phyloP scores from a whole-genome alignment of 345 rosid species.

The Carallia pectinifolia region DNA sequence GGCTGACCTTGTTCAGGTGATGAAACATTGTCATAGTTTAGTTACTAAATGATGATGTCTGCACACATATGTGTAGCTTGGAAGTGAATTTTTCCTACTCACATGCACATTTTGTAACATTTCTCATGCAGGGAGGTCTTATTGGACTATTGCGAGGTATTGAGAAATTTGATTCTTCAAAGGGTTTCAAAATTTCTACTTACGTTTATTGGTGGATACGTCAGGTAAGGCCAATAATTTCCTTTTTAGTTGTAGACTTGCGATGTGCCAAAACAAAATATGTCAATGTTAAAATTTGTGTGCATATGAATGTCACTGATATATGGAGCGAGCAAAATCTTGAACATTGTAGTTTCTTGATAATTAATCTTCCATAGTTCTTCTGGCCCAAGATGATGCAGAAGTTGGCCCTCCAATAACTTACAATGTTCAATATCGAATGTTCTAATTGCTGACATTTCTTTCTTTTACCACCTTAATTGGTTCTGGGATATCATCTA shows the following conservation, averaged over 20 bases:
- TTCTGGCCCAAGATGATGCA: not conserved
- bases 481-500: no score
- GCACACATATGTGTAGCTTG: not conserved
- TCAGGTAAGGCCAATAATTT: constrained; percentile 53
- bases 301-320: no score
- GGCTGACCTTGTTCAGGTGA: constrained; percentile 97
- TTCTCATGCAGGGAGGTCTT: constrained; percentile 74
- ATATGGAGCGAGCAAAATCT: not conserved
- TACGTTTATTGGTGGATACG: constrained; percentile 99
- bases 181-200: constrained; percentile 86
- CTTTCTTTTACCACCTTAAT: not conserved
- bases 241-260: not conserved
- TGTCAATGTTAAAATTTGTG: no score
- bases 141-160: constrained; percentile 90
- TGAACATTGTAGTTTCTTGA: not conserved
- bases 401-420: not conserved
- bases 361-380: not conserved
- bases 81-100: not conserved
- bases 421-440: no score
- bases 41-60: not conserved
- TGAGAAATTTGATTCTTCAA: constrained; percentile 94
- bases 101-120: not conserved
- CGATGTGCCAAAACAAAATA: not conserved
- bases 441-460: not conserved
- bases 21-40: constrained; percentile 13